A percentile compares a stretch with the other conserved stretches of the same genome.
These are phyloP conservation scores for Epicoccum sorghinum DNA, from an alignment of 2,329 filamentous ascomycete genomes.

Conservation along the genomic window DNA sequence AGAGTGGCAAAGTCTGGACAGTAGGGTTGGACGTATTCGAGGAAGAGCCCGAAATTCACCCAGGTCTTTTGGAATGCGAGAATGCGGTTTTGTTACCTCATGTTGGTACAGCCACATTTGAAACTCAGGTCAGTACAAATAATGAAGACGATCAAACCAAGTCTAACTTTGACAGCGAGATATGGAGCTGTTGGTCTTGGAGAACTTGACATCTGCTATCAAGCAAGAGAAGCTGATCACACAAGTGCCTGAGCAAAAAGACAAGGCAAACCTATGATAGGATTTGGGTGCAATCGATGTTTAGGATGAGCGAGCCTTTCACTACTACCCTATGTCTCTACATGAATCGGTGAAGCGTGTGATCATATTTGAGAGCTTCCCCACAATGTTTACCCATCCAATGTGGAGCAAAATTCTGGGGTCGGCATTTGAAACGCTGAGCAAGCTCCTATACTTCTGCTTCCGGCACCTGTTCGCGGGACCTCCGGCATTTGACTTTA, in stretches of 20 bases:
- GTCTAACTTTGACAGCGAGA: conserved; percentile 49
- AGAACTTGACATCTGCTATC: conserved; percentile 63
- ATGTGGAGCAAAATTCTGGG: conserved; percentile 21
- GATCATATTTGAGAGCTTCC: not conserved
- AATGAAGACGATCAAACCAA: not conserved
- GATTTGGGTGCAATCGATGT: not conserved
- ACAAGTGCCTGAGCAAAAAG: conserved; percentile 65
- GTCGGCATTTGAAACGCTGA: conserved; percentile 27
- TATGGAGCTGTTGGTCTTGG: conserved; percentile 65
- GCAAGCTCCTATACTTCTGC: conserved; percentile 4
- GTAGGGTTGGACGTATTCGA: conserved; percentile 65
- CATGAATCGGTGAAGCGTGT: conserved; percentile 16
- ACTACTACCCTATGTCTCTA: not conserved
- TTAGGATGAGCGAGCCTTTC: not conserved
- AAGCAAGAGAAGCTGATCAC: conserved; percentile 64
- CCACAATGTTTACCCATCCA: not conserved
- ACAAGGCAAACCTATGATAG: conserved; percentile 37
- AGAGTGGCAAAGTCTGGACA: conserved; percentile 60
- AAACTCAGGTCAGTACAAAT: conserved; percentile 57
- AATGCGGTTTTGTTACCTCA: conserved; percentile 64
- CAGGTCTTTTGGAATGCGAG: conserved; percentile 56
- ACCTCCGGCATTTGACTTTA: conserved; percentile 14
- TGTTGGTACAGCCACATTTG: conserved; percentile 64
- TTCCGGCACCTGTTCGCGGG: conserved; percentile 4
- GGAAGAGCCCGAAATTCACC: conserved; percentile 61